Conservation (phyloP, 2,329 filamentous ascomycete species). For the Scleromitrula shiraiana region DNA sequence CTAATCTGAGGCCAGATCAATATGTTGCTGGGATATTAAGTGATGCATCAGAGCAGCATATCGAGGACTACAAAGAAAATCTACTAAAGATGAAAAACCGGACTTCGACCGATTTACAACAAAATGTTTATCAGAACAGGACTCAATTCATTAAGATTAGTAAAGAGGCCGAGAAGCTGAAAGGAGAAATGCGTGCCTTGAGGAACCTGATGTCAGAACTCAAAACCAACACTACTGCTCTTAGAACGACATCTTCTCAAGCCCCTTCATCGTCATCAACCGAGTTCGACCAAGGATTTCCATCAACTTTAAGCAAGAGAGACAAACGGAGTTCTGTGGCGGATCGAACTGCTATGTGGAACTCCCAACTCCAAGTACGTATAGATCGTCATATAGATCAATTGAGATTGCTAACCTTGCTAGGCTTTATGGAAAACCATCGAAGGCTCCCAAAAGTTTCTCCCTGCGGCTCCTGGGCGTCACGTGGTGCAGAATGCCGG, state of each 20-base stretch:
- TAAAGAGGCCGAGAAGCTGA: conserved; percentile 96
- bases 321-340: conserved; percentile 87
- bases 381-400: not conserved
- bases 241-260: conserved; percentile 51
- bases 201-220: conserved; percentile 88
- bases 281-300: conserved; percentile 43
- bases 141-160: conserved; percentile 99
- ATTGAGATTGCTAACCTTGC: conserved; percentile 6
- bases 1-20: conserved; percentile 69
- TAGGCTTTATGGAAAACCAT: conserved; percentile 89
- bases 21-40: conserved; percentile 46
- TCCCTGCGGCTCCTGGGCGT: conserved; percentile 82
- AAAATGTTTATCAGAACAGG: conserved; percentile 93
- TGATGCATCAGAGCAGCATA: conserved; percentile 29
- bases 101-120: conserved; percentile 63
- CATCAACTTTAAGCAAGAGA: conserved; percentile 52
- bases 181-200: conserved; percentile 88
- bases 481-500: conserved; percentile 92
- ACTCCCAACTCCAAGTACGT: conserved; percentile 50
- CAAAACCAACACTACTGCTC: conserved; percentile 64
- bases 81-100: conserved; percentile 26
- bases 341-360: conserved; percentile 59
- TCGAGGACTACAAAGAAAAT: conserved; percentile 27
- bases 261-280: conserved; percentile 36
- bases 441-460: conserved; percentile 95